phyloP scores from a whole-genome alignment of 306 rosid genomes.

The Herpetospermum pedunculosum region DNA sequence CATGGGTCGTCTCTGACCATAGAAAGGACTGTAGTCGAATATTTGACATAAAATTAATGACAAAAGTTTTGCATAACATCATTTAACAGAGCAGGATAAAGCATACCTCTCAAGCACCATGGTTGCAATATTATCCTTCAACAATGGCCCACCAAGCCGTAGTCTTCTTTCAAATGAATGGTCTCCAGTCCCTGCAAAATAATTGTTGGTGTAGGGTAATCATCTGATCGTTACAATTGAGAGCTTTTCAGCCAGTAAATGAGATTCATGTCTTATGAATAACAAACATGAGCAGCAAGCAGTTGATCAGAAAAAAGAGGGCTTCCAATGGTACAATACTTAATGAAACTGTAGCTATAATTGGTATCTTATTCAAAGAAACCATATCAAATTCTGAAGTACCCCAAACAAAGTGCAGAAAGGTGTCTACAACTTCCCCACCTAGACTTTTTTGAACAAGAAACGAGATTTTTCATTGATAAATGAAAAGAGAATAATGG shows the following conservation, averaged over 20 bases:
- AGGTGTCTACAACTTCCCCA: too few relatives aligned
- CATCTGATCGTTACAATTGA: neutral
- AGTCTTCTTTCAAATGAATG: conserved; percentile 82
- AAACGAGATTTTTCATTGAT: too few relatives aligned
- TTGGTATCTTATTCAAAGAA: neutral
- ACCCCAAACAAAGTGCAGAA: neutral
- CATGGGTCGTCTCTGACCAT: conserved; percentile 90
- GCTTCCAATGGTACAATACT: neutral
- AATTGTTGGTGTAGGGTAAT: neutral
- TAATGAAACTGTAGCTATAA: neutral
- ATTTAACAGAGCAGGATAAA: conserved; percentile 10
- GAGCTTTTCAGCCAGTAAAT: neutral
- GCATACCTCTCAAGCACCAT: conserved; percentile 96
- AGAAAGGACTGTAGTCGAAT: conserved; percentile 72
- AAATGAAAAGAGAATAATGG: too few relatives aligned
- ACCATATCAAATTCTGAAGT: neutral
- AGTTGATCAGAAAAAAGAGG: neutral
- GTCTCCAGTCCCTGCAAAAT: conserved; percentile 73
- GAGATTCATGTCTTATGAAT: neutral
- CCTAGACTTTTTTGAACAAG: too few relatives aligned
- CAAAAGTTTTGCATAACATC: neutral
- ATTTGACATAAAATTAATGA: conserved; percentile 6
- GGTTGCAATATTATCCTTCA: conserved; percentile 87
- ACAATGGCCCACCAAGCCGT: conserved; percentile 84
- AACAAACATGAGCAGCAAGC: too few relatives aligned